A percentile compares a stretch with the other conserved stretches of the same genome.
phyloP scores from a whole-genome alignment of 73 alveolate species.

The Tetrahymena thermophila region DNA sequence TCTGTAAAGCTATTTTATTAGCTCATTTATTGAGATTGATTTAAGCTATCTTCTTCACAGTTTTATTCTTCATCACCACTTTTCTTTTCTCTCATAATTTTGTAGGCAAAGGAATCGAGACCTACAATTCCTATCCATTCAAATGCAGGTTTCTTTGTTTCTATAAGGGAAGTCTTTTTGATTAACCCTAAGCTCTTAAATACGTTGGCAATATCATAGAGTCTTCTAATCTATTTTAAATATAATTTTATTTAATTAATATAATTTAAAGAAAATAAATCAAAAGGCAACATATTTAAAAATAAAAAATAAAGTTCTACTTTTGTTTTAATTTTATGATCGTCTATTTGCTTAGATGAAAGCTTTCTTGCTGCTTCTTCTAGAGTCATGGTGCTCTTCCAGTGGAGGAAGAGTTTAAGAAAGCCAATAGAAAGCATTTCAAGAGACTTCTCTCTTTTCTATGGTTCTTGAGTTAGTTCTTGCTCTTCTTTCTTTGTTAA shows the following conservation, averaged over 20 bases:
- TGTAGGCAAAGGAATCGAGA: conserved; percentile 7
- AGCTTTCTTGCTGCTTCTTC: conserved; percentile 74
- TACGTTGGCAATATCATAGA: conserved; percentile 78
- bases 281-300: too few species aligned
- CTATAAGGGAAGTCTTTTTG: conserved; percentile 47
- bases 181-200: conserved; percentile 62
- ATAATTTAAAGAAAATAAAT: not conserved
- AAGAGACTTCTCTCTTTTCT: conserved; percentile 60
- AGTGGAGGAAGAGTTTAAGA: conserved; percentile 47
- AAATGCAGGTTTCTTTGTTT: conserved; percentile 69
- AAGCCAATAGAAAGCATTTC: conserved; percentile 62
- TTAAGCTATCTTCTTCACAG: not conserved
- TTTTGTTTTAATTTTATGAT: conserved; percentile 55
- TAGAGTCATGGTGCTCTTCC: conserved; percentile 52
- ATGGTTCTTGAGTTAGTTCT: not conserved
- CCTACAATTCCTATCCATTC: conserved; percentile 72
- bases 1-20: not conserved
- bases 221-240: conserved; percentile 47
- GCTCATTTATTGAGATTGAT: not conserved
- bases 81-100: not conserved
- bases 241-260: too few species aligned
- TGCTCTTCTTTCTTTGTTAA: not conserved
- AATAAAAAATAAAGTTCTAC: not conserved
- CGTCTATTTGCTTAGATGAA: conserved; percentile 43
- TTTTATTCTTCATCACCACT: not conserved